Evolutionary conservation across 768 basidiomycete genomes (phyloP), one percentile per base, ranked within the genome.

Genomic region (Termitomyces sp.): DNA sequence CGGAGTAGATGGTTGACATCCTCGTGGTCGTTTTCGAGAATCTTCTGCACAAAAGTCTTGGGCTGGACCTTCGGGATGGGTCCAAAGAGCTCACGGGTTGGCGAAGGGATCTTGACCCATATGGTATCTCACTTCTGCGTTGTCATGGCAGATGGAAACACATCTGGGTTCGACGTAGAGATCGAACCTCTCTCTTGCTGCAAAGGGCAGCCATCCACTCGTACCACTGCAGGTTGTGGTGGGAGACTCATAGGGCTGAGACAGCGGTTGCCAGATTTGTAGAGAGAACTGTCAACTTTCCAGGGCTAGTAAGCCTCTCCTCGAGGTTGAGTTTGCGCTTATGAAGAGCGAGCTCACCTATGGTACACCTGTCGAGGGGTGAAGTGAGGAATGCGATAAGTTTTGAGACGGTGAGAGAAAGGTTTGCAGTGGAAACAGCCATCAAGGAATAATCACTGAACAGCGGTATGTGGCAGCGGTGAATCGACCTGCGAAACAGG

Each of bases 131-230:
- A 45, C 12, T 28, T 53, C 59, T 8, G 66, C 49, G 48, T 71
- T 69, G 46, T 74, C 72, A 69, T 81, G 78, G 63, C 88, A 88
- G 64, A 90, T 76, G 60, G 87, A 87, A 64, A 93, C 84, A 70
- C 83, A 86, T 63, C 90, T 90, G 64, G 91, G 91, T 71, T 92
- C 89, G 67, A 91, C 82, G 74, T 90, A 88, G 63, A 93, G 81
- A 73, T 92, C 90, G 69, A 92, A 87, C 74, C 89, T 88, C 59
- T 76, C 74, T 88, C 59, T 76, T 74, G 65, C 83, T 81, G 13
- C 91, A 89, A 48, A 92, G 82, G 60, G 81, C 77, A 49, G 80
- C 67, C 56, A 91, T 89, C 91, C 91, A 93, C 70, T 89, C 85
- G 61, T 86, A n/a, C n/a, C n/a, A n/a, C n/a, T 90, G 87, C 33